phyloP scores from a whole-genome alignment of 805 yeast species.

The Clavispora santaluciae region DNA sequence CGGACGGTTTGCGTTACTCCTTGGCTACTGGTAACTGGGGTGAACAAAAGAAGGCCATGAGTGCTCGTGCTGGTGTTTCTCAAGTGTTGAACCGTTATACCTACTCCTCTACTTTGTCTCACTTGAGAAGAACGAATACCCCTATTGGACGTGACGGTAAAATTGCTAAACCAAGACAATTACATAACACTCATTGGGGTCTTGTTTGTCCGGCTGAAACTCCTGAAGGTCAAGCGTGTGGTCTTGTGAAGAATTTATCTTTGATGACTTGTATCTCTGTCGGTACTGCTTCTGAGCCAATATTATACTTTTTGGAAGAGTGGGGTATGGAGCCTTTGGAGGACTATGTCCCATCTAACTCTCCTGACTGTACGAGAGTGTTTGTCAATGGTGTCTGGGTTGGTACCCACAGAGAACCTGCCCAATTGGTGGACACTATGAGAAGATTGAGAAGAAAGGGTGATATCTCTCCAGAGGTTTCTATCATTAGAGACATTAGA shows the following conservation, averaged over 20 bases:
- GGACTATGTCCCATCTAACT: constrained; percentile 88
- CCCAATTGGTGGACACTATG: constrained; percentile 86
- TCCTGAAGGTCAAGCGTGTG: constrained; percentile 99
- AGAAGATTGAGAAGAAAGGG: constrained; percentile 90
- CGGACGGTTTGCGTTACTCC: constrained; percentile 95
- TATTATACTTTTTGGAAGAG: constrained; percentile 87
- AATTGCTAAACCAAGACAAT: constrained; percentile 96
- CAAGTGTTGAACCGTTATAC: constrained; percentile 98
- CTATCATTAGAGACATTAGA: constrained; percentile 93
- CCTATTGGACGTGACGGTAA: constrained; percentile 99
- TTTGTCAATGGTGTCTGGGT: constrained; percentile 99
- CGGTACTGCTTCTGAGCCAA: constrained; percentile 96
- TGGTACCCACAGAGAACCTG: constrained; percentile 96
- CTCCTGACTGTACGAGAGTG: constrained; percentile 87
- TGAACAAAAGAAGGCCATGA: constrained; percentile 99
- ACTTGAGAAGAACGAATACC: constrained; percentile 97
- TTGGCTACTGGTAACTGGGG: constrained; percentile 99
- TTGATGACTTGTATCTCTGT: constrained; percentile 97
- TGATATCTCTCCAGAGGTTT: constrained; percentile 92
- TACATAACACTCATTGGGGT: constrained; percentile 99
- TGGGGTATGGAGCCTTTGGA: constrained; percentile 99
- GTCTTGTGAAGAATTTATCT: constrained; percentile 92
- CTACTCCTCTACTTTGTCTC: constrained; percentile 96
- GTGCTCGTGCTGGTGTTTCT: constrained; percentile 98
- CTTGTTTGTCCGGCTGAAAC: constrained; percentile 99